Evolutionary conservation across 2,329 filamentous ascomycete species (phyloP).

Genomic region (Apiospora sp.): DNA sequence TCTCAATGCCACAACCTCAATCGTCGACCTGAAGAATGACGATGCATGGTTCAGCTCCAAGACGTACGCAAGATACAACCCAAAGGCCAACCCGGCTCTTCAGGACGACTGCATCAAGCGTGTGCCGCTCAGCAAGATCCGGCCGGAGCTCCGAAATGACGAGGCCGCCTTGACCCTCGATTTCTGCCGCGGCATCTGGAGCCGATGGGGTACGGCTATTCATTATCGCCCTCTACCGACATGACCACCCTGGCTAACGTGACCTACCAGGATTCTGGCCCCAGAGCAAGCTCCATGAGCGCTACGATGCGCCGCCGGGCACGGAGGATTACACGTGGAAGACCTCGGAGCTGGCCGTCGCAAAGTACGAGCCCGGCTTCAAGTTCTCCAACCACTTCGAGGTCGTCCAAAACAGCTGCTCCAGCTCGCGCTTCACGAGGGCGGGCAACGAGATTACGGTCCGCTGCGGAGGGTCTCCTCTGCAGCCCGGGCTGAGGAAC

Average conservation of each 20-base stretch:
- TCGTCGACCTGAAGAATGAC: constrained; percentile 63
- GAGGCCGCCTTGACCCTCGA: constrained; percentile 66
- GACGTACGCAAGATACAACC: constrained; percentile 67
- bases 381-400: constrained; percentile 45
- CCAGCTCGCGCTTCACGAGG: too few species aligned
- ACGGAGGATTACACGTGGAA: constrained; percentile 42
- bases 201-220: constrained; percentile 63
- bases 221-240: constrained; percentile 11
- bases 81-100: constrained; percentile 66
- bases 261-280: constrained; percentile 53
- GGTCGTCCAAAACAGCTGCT: constrained; percentile 38
- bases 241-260: background rate
- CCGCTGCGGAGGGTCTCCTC: constrained; percentile 42
- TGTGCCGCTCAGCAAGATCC: constrained; percentile 69
- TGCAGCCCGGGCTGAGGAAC: constrained; percentile 37
- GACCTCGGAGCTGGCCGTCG: constrained; percentile 38
- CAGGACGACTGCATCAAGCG: constrained; percentile 71
- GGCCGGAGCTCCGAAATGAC: constrained; percentile 69
- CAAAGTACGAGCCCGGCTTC: constrained; percentile 38
- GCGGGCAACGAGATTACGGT: constrained; percentile 40
- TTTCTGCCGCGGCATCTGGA: constrained; percentile 74
- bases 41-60: constrained; percentile 69
- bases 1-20: constrained; percentile 61
- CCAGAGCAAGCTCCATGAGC: constrained; percentile 42
- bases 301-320: constrained; percentile 42